A percentile compares a stretch with the other conserved stretches of the same genome.
These are phyloP conservation scores for Juglanconis oblonga DNA, from an alignment of 2,329 filamentous ascomycete species.

Conservation along the genomic window DNA sequence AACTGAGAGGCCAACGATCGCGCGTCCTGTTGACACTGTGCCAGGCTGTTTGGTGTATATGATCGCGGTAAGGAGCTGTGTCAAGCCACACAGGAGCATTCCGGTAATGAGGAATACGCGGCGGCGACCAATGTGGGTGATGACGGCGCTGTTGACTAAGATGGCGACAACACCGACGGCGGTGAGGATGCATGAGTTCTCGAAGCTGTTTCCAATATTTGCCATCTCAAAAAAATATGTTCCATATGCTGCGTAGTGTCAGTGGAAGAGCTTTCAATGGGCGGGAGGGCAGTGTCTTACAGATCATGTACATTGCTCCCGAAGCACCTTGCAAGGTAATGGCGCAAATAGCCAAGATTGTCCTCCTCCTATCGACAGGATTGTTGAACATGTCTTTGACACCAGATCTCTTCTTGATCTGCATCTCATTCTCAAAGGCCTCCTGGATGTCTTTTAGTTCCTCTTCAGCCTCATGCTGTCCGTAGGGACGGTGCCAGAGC, in stretches of 20 bases:
- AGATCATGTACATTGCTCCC: slow-evolving; percentile 41
- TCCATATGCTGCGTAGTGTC: slow-evolving; percentile 40
- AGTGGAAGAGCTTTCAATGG: neutral
- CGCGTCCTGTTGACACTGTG: slow-evolving; percentile 37
- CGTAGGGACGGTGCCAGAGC: slow-evolving; percentile 30
- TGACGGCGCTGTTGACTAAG: slow-evolving; percentile 49
- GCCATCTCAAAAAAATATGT: slow-evolving; percentile 63
- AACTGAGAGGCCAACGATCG: slow-evolving; percentile 50
- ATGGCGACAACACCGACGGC: slow-evolving; percentile 54
- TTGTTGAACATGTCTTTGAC: slow-evolving; percentile 48
- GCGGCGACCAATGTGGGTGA: slow-evolving; percentile 51
- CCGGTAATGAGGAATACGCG: slow-evolving; percentile 51
- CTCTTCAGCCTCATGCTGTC: slow-evolving; percentile 27
- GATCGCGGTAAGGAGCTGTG: slow-evolving; percentile 52
- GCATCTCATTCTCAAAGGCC: slow-evolving; percentile 32
- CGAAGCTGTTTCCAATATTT: slow-evolving; percentile 51
- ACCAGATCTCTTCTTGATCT: slow-evolving; percentile 29
- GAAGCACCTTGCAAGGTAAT: slow-evolving; percentile 51
- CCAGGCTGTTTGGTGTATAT: slow-evolving; percentile 45
- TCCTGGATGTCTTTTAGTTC: slow-evolving; percentile 37
- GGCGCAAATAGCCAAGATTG: slow-evolving; percentile 43
- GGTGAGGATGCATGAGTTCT: slow-evolving; percentile 54
- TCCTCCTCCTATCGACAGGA: slow-evolving; percentile 50
- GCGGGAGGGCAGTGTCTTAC: slow-evolving; percentile 27
- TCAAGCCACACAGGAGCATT: slow-evolving; percentile 48